Conservation (phyloP, 371 early-diverging fungal genomes). For the Quaeritorhiza haematococci region DNA sequence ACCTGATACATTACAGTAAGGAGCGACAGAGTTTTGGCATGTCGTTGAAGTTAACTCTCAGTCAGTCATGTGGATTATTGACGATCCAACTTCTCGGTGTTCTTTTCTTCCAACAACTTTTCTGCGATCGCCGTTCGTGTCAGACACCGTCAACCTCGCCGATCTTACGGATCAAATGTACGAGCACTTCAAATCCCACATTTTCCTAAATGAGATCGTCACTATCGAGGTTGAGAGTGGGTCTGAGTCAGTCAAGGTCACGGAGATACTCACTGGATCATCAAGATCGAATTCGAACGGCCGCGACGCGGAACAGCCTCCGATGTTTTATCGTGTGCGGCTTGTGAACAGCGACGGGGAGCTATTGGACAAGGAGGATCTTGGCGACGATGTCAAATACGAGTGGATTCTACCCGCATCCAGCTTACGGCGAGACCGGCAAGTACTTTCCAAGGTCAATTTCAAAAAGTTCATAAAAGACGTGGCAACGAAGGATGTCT, state of each 20-base stretch:
- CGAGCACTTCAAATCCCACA: constrained; percentile 18
- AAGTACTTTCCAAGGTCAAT: constrained; percentile 62
- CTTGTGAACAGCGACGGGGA: constrained; percentile 12
- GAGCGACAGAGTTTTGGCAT: background rate
- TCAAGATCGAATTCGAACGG: no score
- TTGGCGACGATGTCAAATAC: constrained; percentile 7
- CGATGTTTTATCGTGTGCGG: constrained; percentile 13
- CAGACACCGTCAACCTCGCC: constrained; percentile 15
- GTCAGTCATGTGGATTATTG: no score
- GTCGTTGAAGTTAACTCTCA: no score
- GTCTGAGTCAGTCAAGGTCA: constrained; percentile 11
- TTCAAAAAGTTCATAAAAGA: constrained; percentile 68
- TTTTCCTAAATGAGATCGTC: constrained; percentile 22
- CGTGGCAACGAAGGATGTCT: constrained; percentile 57
- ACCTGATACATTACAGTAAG: constrained; percentile 65
- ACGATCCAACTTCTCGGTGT: no score
- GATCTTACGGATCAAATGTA: constrained; percentile 23
- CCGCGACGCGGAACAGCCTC: background rate
- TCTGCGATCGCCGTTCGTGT: no score
- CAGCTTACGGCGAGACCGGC: constrained; percentile 59
- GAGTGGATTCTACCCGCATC: no score
- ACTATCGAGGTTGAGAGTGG: constrained; percentile 14
- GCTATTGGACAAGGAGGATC: background rate
- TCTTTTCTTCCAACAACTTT: constrained; percentile 1
- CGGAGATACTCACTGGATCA: constrained; percentile 13